Evolutionary conservation across 257 asterid genomes (phyloP), one percentile per base, ranked within the genome.

Genomic region (Fraxinus americana): DNA sequence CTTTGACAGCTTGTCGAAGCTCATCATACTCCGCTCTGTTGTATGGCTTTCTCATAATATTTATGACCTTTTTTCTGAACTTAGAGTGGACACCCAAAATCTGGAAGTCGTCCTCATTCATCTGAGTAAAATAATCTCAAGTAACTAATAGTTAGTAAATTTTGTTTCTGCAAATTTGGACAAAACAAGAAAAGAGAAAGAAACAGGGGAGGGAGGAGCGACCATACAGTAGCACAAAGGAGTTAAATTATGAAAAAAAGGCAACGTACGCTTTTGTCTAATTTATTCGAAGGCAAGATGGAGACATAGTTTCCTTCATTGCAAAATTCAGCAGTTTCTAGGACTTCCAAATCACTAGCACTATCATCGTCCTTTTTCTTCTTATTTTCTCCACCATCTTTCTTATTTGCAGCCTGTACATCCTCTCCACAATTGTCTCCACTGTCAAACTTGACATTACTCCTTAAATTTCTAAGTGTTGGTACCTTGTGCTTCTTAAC

Each of bases 1-100:
- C 43, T 32, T 27, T 54, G 34, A 57, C n/a, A 21, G 32, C 77
- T 73, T 3, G 77, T 41, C 23, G 32, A 12, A 73, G 70, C 77
- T 73, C 57, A 48, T 54, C 43, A 19, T 21, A 36, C 77, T 73
- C 93, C 57, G 63, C 43, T 78, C 68, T 0, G 71, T 84, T 77
- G 59, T 79, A 89, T 50, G 91, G 88, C 65, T 66, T 75, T 72
- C 80, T 70, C 45, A 89, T 90, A 78, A 59, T 30, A 39, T 61
- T 8, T 1, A 84, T 80, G 19, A 87, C 67, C 67, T 76, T 63
- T 16, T 48, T 87, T 82, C 57, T 48, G 66, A 82, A 89, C 71
- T 79, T 80, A 82, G 78, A 79, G 11, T 12, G 11, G 61, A 30
- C 59, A 43, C 10, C 25, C 25, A 30, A 43, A 41, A 2, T 23